Base-by-base conservation (phyloP, 2,329 filamentous ascomycete species). In the Macrophomina phaseolina region DNA sequence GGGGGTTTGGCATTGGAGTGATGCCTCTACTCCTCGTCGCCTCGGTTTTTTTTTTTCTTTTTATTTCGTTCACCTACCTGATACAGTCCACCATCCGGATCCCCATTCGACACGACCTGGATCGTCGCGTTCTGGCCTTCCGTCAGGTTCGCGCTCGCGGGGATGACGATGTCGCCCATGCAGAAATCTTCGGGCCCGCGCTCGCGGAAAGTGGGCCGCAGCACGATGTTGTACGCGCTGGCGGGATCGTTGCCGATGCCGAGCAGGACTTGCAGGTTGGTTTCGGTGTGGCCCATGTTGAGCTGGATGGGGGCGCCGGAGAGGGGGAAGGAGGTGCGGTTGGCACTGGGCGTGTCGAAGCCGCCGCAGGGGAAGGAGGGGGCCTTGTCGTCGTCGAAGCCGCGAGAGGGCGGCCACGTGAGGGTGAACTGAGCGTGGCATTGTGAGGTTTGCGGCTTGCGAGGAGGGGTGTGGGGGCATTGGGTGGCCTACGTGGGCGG, bases 161-260 rank as follows among this genome's bases (percentile, higher is more conserved):
- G 87, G 4, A 90, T 77, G 36, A 78, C 75, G 14, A 93, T 79
- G 68, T 83, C 77, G 8, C 87, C 85, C 12, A 93, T 72, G 78
- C 91, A 94, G 73, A 93, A 88, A 55, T 84, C 82, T 55, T 90
- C 89, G 18, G 85, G 78, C 73, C 90, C 77, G 79, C 88, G 73
- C 77, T 86, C 81, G 82, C 88, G 78, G 81, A 87, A 79, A 82
- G 86, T 79, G 3, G 86, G 86, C 1, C 87, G 85, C 34, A 93
- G 82, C 40, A 88, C 86, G 77, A 90, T 84, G 82, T 90, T 92
- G 84, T 89, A 93, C 77, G 87, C 87, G 72, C 82, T 83, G 53
- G 81, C 81, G 1, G 83, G 82, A 65, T 86, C 76, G 63, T 80
- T 80, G 45, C 85, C 85, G 16, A 88, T 74, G 34, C 82, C 83